Evolutionary conservation across 2,329 filamentous ascomycete species (phyloP).

Genomic region (Ascochyta clinopodiicola): DNA sequence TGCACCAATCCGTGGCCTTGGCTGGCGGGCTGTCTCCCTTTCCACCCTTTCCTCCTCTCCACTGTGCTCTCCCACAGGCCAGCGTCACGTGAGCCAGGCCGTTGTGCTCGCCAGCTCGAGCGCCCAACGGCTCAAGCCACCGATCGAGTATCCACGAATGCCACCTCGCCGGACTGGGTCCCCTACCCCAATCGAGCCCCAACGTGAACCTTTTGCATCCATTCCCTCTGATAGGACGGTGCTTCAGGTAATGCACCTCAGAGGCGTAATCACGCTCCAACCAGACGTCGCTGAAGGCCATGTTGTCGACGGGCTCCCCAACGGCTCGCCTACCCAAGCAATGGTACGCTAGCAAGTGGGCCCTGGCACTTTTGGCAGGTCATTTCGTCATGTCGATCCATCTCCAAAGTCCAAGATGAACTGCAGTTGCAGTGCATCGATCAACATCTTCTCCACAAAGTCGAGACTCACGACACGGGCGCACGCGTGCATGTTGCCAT

Average conservation of each 20-base stretch:
- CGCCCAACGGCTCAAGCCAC: constrained; percentile 1
- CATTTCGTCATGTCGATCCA: constrained; percentile 24
- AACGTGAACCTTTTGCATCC: background rate
- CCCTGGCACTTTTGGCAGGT: constrained; percentile 16
- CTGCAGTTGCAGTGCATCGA: constrained; percentile 5
- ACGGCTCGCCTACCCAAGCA: constrained; percentile 9
- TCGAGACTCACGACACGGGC: background rate
- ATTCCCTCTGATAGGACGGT: constrained; percentile 2
- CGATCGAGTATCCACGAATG: constrained; percentile 8
- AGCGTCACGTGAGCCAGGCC: constrained; percentile 4
- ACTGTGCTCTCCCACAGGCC: background rate
- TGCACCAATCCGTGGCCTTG: background rate
- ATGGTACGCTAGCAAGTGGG: constrained; percentile 17
- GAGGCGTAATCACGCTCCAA: constrained; percentile 1
- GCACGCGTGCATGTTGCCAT: constrained; percentile 20
- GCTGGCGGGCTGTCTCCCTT: background rate
- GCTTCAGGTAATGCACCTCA: background rate
- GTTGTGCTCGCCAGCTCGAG: background rate
- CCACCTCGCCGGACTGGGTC: constrained; percentile 9
- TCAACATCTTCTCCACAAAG: constrained; percentile 9
- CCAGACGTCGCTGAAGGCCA: background rate
- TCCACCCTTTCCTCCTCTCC: background rate
- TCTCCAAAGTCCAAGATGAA: background rate
- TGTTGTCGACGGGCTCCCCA: constrained; percentile 2
- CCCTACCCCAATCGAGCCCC: background rate